Base-by-base conservation (phyloP, 352 stramenopile genomes). In the Pythium oligandrum region DNA sequence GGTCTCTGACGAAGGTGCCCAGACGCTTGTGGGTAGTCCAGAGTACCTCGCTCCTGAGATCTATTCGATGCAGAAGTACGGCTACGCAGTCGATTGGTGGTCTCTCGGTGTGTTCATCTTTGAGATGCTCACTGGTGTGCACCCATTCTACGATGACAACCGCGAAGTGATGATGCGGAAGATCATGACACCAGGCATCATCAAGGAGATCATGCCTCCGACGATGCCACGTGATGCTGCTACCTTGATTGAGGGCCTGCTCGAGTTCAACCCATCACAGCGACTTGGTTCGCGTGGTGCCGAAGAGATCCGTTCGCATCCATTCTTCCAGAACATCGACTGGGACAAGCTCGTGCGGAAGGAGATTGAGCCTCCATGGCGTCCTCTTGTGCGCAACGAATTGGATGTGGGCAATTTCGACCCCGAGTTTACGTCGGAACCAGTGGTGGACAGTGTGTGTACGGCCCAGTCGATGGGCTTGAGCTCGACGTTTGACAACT, bases 61-160 rank as follows among this genome's bases (percentile, higher is more conserved):
- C 9, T 83, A 88, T 49, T 71, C 71, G 42, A 70, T 85, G 71
- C 61, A 79, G 61, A 83, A 80, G 61, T 88, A 90, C 47, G 73
- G 73, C 69, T 94, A 78, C 64, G 88, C 81, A 40, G 90, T 96
- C 6, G 90, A 97, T 61, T 97, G 89, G 89, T 97, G 89, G 89
- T 95, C 85, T 46, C 74, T 97, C 3, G 90, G 90, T 11, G 78
- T 97, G 30, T 82, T 97, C 33, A 53, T 96, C 9, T 93, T 82
- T 54, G 90, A 97, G 60, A 97, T 97, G 83, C 67, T 97, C n/a
- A 91, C 86, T 12, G 84, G 83, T 0, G 60, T 73, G 26, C 88
- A 96, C 68, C 90, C 90, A 6, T 97, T 97, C 66, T 78, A 89
- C 40, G 84, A 93, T 46, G 72, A 87, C 11, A 93, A 91, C 48